phyloP scores from a whole-genome alignment of 1,284 basidiomycete genomes.

The Ceratobasidium sp. region DNA sequence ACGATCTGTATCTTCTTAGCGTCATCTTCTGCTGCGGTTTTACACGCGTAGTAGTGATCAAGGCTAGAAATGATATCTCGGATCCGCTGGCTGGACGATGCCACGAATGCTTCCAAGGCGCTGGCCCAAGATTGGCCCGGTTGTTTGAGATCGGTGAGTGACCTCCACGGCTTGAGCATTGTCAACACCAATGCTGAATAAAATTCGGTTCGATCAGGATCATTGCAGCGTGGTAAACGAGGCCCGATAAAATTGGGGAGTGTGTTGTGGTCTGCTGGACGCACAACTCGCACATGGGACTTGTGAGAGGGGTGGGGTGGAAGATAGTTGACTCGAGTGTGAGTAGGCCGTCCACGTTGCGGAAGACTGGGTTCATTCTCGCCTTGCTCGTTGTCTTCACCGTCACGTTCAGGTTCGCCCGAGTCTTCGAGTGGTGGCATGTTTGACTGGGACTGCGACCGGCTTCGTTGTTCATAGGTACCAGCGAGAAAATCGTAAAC shows the following conservation, averaged over 20 bases:
- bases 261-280: background rate
- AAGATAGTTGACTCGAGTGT: no score
- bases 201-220: background rate
- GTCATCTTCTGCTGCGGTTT: background rate
- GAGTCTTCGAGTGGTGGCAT: no score
- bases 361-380: no score
- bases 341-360: no score
- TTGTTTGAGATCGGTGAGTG: background rate
- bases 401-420: no score
- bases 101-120: slow-evolving; percentile 13
- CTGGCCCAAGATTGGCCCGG: background rate
- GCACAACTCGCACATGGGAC: slow-evolving; percentile 11
- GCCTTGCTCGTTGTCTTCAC: no score
- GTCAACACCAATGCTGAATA: slow-evolving; percentile 16
- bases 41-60: background rate
- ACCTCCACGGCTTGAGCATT: slow-evolving; percentile 41
- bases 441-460: no score
- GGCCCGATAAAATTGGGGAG: slow-evolving; percentile 34
- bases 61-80: background rate
- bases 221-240: slow-evolving; percentile 2
- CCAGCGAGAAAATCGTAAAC: background rate
- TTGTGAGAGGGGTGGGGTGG: background rate
- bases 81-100: background rate
- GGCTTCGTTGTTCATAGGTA: background rate
- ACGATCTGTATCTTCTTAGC: no score